These are phyloP conservation scores for Mucor racemosus DNA, from an alignment of 371 early-diverging fungal species.

Conservation along the genomic window DNA sequence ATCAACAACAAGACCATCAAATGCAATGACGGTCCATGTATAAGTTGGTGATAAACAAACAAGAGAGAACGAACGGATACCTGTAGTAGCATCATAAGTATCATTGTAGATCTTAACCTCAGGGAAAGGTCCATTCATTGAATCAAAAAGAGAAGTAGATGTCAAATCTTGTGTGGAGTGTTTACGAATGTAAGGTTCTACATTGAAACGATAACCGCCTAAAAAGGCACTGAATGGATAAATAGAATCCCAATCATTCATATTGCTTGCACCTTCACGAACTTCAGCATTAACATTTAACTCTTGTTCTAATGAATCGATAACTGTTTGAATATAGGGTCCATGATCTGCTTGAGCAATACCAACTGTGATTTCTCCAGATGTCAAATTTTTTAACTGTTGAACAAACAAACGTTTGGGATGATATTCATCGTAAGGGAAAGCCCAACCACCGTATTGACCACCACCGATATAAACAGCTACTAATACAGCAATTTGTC, in stretches of 20 bases:
- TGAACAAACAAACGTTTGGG: constrained; percentile 69
- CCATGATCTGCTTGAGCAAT: constrained; percentile 71
- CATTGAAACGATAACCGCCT: constrained; percentile 65
- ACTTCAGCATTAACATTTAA: constrained; percentile 42
- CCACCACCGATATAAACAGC: constrained; percentile 45
- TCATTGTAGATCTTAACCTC: constrained; percentile 50
- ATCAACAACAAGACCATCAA: constrained; percentile 62
- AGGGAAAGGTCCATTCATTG: constrained; percentile 47
- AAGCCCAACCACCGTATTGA: constrained; percentile 41
- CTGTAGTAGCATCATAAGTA: constrained; percentile 54
- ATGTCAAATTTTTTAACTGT: constrained; percentile 68
- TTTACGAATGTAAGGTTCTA: constrained; percentile 53
- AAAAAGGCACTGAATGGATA: constrained; percentile 76
- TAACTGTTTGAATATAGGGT: constrained; percentile 55
- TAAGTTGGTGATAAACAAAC: constrained; percentile 61
- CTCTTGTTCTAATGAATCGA: constrained; percentile 46
- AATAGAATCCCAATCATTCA: constrained; percentile 66
- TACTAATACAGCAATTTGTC: constrained; percentile 47
- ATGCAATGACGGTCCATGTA: constrained; percentile 70
- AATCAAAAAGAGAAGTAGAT: constrained; percentile 20
- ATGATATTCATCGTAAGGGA: constrained; percentile 69
- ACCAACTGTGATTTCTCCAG: constrained; percentile 60
- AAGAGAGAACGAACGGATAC: constrained; percentile 58
- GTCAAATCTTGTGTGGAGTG: constrained; percentile 13
- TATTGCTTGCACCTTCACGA: constrained; percentile 39